A percentile compares a stretch with the other conserved stretches of the same genome.
These are phyloP conservation scores for Sporothrix sp. DNA, from an alignment of 2,329 filamentous ascomycete species.

Conservation along the genomic window DNA sequence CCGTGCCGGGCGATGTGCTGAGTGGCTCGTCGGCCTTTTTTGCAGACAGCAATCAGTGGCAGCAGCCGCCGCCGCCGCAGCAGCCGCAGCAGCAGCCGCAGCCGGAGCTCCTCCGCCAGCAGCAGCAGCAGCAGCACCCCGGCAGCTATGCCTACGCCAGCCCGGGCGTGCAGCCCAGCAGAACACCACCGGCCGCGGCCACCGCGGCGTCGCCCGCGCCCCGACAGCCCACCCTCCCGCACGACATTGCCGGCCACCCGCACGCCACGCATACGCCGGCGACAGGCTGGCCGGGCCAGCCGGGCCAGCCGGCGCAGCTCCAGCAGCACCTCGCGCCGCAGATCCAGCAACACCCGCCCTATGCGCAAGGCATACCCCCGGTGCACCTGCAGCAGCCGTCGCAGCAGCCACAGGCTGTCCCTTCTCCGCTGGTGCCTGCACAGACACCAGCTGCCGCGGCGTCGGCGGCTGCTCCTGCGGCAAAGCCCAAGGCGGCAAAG, in stretches of 20 bases:
- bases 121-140: not conserved
- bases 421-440: too few species aligned
- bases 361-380: not conserved
- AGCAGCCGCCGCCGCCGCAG: conserved; percentile 9
- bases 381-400: conserved; percentile 3
- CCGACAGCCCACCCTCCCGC: conserved; percentile 1
- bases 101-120: conserved; percentile 5
- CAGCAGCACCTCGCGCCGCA: not conserved
- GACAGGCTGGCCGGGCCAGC: not conserved
- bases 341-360: conserved; percentile 1
- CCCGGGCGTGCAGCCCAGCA: not conserved
- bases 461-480: not conserved
- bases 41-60: conserved; percentile 7
- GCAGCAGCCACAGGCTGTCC: not conserved
- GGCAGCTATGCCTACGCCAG: not conserved
- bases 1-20: not conserved
- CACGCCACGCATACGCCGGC: not conserved
- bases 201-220: not conserved
- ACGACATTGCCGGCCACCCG: not conserved
- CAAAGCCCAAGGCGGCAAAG: not conserved
- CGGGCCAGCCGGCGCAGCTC: not conserved
- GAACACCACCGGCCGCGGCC: not conserved
- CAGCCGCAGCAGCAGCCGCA: conserved; percentile 10
- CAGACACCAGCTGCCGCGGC: not conserved
- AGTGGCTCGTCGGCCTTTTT: conserved; percentile 4